Conservation (phyloP, 768 basidiomycete species). For the Termitomyces sp. region DNA sequence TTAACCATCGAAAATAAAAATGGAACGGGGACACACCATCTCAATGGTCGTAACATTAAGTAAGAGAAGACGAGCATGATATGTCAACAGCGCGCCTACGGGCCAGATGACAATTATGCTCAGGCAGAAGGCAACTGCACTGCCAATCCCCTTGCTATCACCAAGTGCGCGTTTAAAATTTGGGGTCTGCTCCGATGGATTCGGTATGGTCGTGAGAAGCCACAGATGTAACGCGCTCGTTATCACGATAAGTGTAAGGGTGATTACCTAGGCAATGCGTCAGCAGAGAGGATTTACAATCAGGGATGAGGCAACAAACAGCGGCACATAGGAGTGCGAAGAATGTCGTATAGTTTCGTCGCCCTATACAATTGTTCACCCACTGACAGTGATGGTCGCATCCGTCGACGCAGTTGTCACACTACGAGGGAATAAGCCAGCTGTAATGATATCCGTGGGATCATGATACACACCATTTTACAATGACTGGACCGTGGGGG, state of each 20-base stretch:
- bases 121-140: slow-evolving; percentile 74
- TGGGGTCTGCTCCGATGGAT: slow-evolving; percentile 25
- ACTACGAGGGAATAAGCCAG: slow-evolving; percentile 37
- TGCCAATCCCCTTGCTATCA: slow-evolving; percentile 51
- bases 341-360: slow-evolving; percentile 94
- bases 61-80: slow-evolving; percentile 83
- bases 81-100: slow-evolving; percentile 68
- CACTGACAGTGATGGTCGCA: slow-evolving; percentile 91
- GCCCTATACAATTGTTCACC: slow-evolving; percentile 95
- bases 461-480: slow-evolving; percentile 62
- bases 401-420: slow-evolving; percentile 95
- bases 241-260: slow-evolving; percentile 69
- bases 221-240: slow-evolving; percentile 82
- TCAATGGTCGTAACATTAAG: slow-evolving; percentile 95
- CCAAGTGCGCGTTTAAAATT: slow-evolving; percentile 39
- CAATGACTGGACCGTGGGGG: slow-evolving; percentile 95
- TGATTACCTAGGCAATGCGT: slow-evolving; percentile 47
- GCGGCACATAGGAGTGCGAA: slow-evolving; percentile 74
- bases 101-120: slow-evolving; percentile 78
- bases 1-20: background rate
- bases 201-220: slow-evolving; percentile 44
- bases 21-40: slow-evolving; percentile 49
- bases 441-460: slow-evolving; percentile 1
- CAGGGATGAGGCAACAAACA: slow-evolving; percentile 39
- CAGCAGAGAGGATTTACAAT: background rate